phyloP scores from a whole-genome alignment of 768 basidiomycete species.

The Russula ochroleuca region DNA sequence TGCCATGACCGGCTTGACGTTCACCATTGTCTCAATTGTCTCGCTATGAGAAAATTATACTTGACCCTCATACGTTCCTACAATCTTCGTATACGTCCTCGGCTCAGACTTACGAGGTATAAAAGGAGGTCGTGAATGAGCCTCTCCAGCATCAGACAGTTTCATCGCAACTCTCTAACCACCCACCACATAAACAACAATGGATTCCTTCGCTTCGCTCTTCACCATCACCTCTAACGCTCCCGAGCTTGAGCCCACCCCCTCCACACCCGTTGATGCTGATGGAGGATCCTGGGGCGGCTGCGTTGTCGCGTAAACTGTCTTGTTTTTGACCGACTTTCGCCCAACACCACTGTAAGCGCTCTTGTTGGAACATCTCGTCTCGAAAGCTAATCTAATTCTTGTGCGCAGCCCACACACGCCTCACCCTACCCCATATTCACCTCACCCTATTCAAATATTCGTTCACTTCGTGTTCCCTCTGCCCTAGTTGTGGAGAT shows the following conservation, averaged over 20 bases:
- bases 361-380: not conserved
- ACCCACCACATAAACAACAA: not conserved
- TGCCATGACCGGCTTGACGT: not conserved
- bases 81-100: not conserved
- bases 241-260: not conserved
- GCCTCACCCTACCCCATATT: no score
- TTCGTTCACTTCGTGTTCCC: not conserved
- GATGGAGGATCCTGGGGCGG: not conserved
- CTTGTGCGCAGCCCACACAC: not conserved
- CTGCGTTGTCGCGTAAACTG: conserved; percentile 3
- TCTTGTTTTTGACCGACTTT: not conserved
- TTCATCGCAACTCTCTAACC: not conserved
- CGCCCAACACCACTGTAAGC: not conserved
- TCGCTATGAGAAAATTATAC: not conserved
- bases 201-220: conserved; percentile 2
- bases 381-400: not conserved
- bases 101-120: not conserved
- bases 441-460: no score
- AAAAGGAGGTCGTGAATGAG: not conserved
- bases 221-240: not conserved
- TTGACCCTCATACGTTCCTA: not conserved
- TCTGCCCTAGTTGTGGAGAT: not conserved
- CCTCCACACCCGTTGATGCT: not conserved
- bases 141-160: not conserved
- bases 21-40: not conserved